Base-by-base conservation (phyloP, 1,139 yeast genomes). In the Sugiyamaella castrensis region DNA sequence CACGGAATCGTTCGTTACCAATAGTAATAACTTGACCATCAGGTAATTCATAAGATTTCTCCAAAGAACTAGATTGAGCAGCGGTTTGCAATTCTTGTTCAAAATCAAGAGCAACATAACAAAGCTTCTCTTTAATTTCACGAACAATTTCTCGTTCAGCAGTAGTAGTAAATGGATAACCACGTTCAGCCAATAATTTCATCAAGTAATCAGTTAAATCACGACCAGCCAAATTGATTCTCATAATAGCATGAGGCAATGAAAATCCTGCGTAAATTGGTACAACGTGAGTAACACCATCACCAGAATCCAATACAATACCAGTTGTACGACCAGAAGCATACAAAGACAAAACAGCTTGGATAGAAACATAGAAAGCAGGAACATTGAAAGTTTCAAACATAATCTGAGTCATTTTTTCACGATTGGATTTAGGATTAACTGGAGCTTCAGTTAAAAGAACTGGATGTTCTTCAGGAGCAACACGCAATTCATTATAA, bases 311-410 rank as follows among this genome's bases (percentile, higher is more conserved):
- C 72, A 92, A 83, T 62, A 92, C 98, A 69, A 92, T 91, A 88
- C 98, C 98, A 64, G 98, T 92, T 67, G 98, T 94, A 85, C 98
- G 92, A 81, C 98, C 98, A 61, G 98, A 89, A 55, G 98, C 91
- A 81, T 92, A 92, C 71, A 92, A 81, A 56, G 98, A 91, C 72
- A 92, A 83, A 57, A 92, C 98, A 67, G 98, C 98, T 80, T 92
- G 98, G 71, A 92, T 91, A 66, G 96, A 85, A 63, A 92, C 97
- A 84, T 92, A 92, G 80, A 92, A 89, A 56, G 98, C 98, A 69
- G 98, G 98, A 64, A 91, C 97, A 74, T 92, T 92, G 82, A 92
- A 92, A 61, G 97, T 92, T 81, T 92, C 98, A 73, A 92, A 91
- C 83, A 92, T 82, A 70, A 92, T 89, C 79, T 92, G 97, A 63